Evolutionary conservation across 352 stramenopile species (phyloP), one percentile per base, ranked within the genome.

Genomic region (Phytophthora macrochlamydospora): DNA sequence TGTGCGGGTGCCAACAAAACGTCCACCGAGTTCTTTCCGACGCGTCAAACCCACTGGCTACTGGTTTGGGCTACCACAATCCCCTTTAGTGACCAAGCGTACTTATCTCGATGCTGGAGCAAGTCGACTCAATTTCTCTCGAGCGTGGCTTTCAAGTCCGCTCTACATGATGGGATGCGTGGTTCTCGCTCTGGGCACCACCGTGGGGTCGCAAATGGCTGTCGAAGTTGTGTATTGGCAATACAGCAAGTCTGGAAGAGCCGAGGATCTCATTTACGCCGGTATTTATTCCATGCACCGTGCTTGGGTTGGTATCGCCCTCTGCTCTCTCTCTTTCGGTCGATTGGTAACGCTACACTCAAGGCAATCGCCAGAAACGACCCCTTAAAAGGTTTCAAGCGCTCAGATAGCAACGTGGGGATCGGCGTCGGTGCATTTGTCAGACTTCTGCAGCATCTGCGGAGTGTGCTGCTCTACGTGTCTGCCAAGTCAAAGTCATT

Each of bases 81-180:
- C 6, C 46, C 24, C 29, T 28, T 38, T 40, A 18, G 33, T 37
- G 43, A 7, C 8, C 48, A 38, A 31, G 5, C 50, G 40, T 14
- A 51, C 63, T 24, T 50, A 51, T 49, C 7, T 71, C 18, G 33
- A 66, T 28, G 56, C 29, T 3, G 60, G 65, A 3, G 1, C n/a
- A 7, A 56, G 38, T 24, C 51, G 51, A 6, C 44, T 72, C 37
- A 53, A 44, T 13, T 29, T 72, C 12, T 67, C 56, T 5, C 55
- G 56, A n/a, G 30, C 62, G 6, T 72, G 65, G 65, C 65, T 72
- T 24, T 24, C 55, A 1, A 63, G 45, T 37, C 58, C 65, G 29
- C 56, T 53, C 29, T 72, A 72, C 52, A 60, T 72, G 46, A 58
- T 72, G 14, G 65, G 58, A 8, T 60, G 57, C 55, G 54, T 48